A percentile compares a stretch with the other conserved stretches of the same genome.
Conservation (phyloP, 257 asterid genomes). For the Scutellaria minor region DNA sequence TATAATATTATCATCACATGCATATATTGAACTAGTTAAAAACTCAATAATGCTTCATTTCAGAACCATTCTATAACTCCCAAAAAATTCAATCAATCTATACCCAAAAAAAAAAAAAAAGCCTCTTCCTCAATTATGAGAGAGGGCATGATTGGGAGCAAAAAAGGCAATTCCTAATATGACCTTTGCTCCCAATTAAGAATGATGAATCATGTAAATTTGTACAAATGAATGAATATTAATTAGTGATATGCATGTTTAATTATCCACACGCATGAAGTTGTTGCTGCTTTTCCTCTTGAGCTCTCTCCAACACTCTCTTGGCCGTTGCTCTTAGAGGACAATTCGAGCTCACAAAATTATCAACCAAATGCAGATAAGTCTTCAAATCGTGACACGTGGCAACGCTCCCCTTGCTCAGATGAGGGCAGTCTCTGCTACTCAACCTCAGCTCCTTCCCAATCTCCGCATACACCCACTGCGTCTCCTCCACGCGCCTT, state of each 20-base stretch:
- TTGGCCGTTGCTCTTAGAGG: conserved; percentile 67
- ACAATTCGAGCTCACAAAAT: conserved; percentile 64
- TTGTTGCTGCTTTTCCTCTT: conserved; percentile 34
- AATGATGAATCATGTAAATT: no score
- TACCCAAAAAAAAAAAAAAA: neutral
- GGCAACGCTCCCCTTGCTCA: conserved; percentile 54
- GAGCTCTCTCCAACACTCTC: conserved; percentile 45
- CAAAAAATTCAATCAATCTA: no score
- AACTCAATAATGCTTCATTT: no score
- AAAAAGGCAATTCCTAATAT: neutral
- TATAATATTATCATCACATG: no score
- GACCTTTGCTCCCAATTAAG: neutral
- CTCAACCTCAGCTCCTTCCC: conserved; percentile 79
- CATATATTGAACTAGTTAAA: no score
- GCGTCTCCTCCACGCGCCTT: conserved; percentile 58
- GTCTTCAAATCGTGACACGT: conserved; percentile 89
- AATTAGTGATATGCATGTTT: no score
- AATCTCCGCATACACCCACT: conserved; percentile 83
- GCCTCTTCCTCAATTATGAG: neutral
- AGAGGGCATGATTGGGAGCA: neutral
- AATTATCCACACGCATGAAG: no score
- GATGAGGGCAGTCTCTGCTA: conserved; percentile 62
- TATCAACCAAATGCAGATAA: conserved; percentile 70
- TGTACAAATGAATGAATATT: no score
- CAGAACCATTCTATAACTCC: neutral